Conservation (phyloP, 805 yeast species). For the Yarrowia sp. region DNA sequence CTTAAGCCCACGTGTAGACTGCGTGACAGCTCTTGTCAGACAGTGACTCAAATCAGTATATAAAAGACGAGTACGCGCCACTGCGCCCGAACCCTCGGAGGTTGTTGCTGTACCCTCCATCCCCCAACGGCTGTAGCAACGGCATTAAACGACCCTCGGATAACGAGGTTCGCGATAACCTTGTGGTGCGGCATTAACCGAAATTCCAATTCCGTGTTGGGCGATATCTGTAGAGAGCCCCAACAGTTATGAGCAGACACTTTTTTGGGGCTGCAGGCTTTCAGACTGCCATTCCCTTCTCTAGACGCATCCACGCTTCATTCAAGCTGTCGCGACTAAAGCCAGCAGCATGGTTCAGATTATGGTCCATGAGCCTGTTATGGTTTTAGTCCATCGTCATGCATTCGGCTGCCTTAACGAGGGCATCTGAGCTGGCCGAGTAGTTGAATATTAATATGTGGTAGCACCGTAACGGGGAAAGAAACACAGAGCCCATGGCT, state of each 20-base stretch:
- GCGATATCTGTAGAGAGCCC: not conserved
- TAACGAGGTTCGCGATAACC: constrained; percentile 4
- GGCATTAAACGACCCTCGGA: not conserved
- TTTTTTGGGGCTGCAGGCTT: not conserved
- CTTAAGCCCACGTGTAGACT: constrained; percentile 3
- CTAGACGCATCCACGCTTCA: not conserved
- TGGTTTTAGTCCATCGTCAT: constrained; percentile 8
- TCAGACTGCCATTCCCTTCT: not conserved
- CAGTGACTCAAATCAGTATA: not conserved
- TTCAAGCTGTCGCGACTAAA: not conserved
- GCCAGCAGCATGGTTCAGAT: not conserved
- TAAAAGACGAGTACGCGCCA: not conserved
- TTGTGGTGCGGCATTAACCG: constrained; percentile 17
- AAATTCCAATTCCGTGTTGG: not conserved
- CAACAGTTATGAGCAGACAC: not conserved
- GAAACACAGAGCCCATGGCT: no score
- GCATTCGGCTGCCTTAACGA: constrained; percentile 15
- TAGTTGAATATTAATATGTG: not conserved
- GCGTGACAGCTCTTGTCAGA: not conserved
- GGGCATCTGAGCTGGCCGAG: constrained; percentile 1
- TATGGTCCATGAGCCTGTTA: not conserved
- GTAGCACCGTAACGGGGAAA: not conserved
- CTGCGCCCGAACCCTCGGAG: not conserved
- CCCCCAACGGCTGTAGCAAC: not conserved
- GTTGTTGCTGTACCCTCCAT: no score